Evolutionary conservation across 2,329 filamentous ascomycete genomes (phyloP).

Genomic region (Paramyrothecium sp.): DNA sequence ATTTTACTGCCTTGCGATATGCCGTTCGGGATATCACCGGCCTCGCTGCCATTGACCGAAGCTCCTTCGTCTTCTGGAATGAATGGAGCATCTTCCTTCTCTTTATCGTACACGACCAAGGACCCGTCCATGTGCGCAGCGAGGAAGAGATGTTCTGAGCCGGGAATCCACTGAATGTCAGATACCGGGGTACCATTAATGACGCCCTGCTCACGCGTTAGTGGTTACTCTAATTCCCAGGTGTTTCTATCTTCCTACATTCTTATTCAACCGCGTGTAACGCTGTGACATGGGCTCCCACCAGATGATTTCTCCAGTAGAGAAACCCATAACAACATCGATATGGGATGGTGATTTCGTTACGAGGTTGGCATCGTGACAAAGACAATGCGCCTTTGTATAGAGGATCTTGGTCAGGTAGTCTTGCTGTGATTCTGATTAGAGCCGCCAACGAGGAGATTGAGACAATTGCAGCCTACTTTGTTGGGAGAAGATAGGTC

Average conservation of each 20-base stretch:
- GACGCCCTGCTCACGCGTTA: constrained; percentile 56
- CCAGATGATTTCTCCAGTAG: constrained; percentile 96
- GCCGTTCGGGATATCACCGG: constrained; percentile 31
- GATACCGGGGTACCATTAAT: constrained; percentile 86
- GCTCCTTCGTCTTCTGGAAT: constrained; percentile 61
- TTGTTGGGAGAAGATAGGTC: constrained; percentile 78
- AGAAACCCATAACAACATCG: constrained; percentile 93
- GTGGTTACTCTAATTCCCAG: not conserved
- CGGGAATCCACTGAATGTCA: constrained; percentile 89
- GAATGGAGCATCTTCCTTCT: constrained; percentile 86
- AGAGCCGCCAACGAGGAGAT: constrained; percentile 12
- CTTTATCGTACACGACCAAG: constrained; percentile 93
- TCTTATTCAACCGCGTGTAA: constrained; percentile 95
- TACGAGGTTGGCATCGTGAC: constrained; percentile 84
- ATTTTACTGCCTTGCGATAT: constrained; percentile 46
- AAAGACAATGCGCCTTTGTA: constrained; percentile 92
- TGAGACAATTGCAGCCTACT: constrained; percentile 32
- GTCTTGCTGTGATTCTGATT: constrained; percentile 61
- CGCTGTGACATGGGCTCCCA: constrained; percentile 96
- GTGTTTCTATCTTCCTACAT: constrained; percentile 49
- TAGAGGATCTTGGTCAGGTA: constrained; percentile 95
- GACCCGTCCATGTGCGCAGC: constrained; percentile 90
- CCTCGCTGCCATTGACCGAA: constrained; percentile 67
- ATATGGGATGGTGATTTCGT: constrained; percentile 81
- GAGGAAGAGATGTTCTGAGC: constrained; percentile 89